Evolutionary conservation across 768 basidiomycete species (phyloP).

Genomic region (Pleurotus tuber-regium): DNA sequence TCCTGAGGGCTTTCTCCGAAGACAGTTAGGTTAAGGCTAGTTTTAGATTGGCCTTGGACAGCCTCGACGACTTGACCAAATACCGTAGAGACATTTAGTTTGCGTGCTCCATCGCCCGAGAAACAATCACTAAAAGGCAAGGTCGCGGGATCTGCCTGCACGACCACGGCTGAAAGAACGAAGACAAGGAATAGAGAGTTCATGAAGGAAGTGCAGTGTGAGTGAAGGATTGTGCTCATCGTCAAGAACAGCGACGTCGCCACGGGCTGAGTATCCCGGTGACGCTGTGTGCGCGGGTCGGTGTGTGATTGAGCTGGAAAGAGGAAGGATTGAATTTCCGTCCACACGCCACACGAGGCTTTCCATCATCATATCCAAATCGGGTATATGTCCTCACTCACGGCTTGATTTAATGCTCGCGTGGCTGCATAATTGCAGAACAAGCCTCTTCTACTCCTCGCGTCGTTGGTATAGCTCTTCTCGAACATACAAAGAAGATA

Average conservation of each 20-base stretch:
- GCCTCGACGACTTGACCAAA: constrained; percentile 65
- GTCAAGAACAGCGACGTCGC: constrained; percentile 22
- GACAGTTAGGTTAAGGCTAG: constrained; percentile 68
- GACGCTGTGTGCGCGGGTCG: background rate
- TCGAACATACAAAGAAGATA: constrained; percentile 32
- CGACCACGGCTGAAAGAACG: constrained; percentile 20
- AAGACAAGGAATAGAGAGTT: constrained; percentile 22
- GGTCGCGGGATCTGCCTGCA: constrained; percentile 55
- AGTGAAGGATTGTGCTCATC: constrained; percentile 21
- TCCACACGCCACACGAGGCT: background rate
- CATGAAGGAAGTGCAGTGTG: constrained; percentile 14
- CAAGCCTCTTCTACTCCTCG: background rate
- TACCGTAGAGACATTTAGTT: constrained; percentile 64
- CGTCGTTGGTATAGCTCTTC: constrained; percentile 30
- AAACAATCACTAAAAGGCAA: constrained; percentile 73
- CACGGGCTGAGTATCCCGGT: background rate
- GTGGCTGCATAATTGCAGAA: constrained; percentile 4
- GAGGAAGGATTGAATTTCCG: background rate
- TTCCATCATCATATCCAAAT: background rate
- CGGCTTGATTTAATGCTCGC: constrained; percentile 22
- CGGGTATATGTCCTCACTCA: no score
- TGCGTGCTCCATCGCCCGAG: constrained; percentile 47
- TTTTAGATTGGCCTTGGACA: constrained; percentile 31
- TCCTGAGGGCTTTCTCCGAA: constrained; percentile 59
- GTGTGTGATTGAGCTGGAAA: background rate